A percentile compares a stretch with the other conserved stretches of the same genome.
Conservation (phyloP, 1,284 basidiomycete genomes). For the Farysia itapuensis region DNA sequence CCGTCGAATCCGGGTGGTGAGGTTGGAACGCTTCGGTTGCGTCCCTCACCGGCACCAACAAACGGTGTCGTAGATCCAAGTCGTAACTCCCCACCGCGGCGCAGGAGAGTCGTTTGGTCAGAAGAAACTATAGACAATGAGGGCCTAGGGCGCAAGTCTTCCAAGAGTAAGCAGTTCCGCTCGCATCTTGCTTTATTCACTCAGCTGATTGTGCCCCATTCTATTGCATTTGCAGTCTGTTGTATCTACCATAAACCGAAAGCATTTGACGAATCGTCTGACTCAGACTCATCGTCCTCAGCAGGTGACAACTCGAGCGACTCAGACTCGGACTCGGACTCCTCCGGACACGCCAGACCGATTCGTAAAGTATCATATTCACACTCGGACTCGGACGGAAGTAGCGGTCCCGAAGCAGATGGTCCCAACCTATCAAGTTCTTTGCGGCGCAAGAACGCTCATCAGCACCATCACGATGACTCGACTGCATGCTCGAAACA, state of each 20-base stretch:
- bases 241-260: constrained; percentile 58
- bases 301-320: constrained; percentile 1
- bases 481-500: neutral
- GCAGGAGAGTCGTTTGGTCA: constrained; percentile 45
- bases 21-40: neutral
- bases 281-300: constrained; percentile 19
- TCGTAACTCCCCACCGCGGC: too few relatives aligned
- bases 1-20: neutral
- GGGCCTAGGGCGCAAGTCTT: constrained; percentile 47
- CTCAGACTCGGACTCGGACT: neutral
- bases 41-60: neutral
- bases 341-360: neutral
- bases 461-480: neutral
- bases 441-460: neutral
- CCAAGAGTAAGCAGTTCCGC: constrained; percentile 47
- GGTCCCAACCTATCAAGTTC: neutral
- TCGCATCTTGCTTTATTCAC: neutral
- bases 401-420: neutral
- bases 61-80: too few relatives aligned
- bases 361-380: neutral
- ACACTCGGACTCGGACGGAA: neutral
- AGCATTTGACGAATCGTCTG: constrained; percentile 52
- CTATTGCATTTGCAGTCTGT: constrained; percentile 30
- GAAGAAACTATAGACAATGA: constrained; percentile 56
- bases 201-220: neutral